Evolutionary conservation across 2,329 filamentous ascomycete species (phyloP), one percentile per base, ranked within the genome.

Genomic region (Fusarium tanahbumbuense): DNA sequence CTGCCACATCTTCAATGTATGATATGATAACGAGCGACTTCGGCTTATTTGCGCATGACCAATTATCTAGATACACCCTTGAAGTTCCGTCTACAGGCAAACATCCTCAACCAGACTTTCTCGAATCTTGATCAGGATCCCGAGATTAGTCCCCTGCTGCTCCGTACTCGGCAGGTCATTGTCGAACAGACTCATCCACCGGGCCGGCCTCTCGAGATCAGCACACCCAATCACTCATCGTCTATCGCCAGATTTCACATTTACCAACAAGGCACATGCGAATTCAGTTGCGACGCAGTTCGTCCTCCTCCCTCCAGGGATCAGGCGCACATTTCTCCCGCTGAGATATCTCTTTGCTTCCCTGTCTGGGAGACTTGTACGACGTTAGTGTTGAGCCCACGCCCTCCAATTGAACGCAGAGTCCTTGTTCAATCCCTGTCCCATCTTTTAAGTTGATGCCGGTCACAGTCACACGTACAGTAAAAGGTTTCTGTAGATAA

Each of bases 141-240:
- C 52, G 64, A 59, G 64, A 63, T 54, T 67, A 11, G 15, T 23
- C 40, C 61, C 41, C 37, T 44, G 40, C 34, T 49, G 8, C 48
- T 66, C 63, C 63, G 63, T 55, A 41, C 54, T 71, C 64, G 55
- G 55, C 22, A 64, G 40, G 37, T 12, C 25, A 7, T 41, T 30
- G 32, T 8, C 41, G 32, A 64, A 18, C 44, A 56, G 28, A 37
- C 44, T 54, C 41, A 22, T 34, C 40, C 60, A 72, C 68, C 68
- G 68, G 68, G 54, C 68, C 68, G 68, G 68, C 60, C 60, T 52
- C 45, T 48, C 27, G 32, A 54, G 41, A 67, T 72, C 68, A 67
- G 56, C 68, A 58, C 60, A 71, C 62, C 53, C 60, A 68, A 69
- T 50, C 61, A 50, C 40, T 54, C 60, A 9, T 49, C 44, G 18